phyloP scores from a whole-genome alignment of 2,329 filamentous ascomycete species.

The Diaporthe citri region DNA sequence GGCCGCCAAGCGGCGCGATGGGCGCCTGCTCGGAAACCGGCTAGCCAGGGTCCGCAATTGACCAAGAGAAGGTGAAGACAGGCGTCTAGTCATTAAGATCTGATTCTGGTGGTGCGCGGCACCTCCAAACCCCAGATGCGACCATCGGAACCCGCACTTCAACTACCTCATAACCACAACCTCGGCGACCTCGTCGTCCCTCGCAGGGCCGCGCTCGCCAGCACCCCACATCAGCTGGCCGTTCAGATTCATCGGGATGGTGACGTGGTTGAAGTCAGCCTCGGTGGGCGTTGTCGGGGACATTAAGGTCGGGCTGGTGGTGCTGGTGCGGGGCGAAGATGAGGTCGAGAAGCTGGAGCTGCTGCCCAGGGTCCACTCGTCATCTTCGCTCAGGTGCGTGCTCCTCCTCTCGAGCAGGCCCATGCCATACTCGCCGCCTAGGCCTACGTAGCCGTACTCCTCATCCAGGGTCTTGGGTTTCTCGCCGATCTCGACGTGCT shows the following conservation, averaged over 20 bases:
- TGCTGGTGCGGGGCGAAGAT: slow-evolving; percentile 54
- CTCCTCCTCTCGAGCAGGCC: slow-evolving; percentile 59
- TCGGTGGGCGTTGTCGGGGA: slow-evolving; percentile 62
- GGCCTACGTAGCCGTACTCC: slow-evolving; percentile 59
- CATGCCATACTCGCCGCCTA: slow-evolving; percentile 59
- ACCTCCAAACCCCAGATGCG: not conserved
- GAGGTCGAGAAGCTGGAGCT: slow-evolving; percentile 75
- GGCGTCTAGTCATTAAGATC: not conserved
- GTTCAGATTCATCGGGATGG: slow-evolving; percentile 36
- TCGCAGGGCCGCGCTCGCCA: slow-evolving; percentile 46
- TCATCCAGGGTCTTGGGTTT: slow-evolving; percentile 54
- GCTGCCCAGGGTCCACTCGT: slow-evolving; percentile 92
- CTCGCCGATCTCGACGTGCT: slow-evolving; percentile 89
- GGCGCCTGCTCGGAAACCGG: slow-evolving; percentile 55
- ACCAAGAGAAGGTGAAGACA: not conserved
- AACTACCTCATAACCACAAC: slow-evolving; percentile 56
- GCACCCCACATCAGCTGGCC: slow-evolving; percentile 52
- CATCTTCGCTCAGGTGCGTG: slow-evolving; percentile 68
- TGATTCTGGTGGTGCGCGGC: not conserved
- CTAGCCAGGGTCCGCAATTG: slow-evolving; percentile 27
- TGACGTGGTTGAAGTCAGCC: slow-evolving; percentile 50
- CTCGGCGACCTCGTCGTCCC: slow-evolving; percentile 60
- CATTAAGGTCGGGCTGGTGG: slow-evolving; percentile 61
- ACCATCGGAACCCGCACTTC: slow-evolving; percentile 36
- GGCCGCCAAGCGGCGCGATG: slow-evolving; percentile 33